These are phyloP conservation scores for Boletus sp. DNA, from an alignment of 768 basidiomycete genomes.

Conservation along the genomic window DNA sequence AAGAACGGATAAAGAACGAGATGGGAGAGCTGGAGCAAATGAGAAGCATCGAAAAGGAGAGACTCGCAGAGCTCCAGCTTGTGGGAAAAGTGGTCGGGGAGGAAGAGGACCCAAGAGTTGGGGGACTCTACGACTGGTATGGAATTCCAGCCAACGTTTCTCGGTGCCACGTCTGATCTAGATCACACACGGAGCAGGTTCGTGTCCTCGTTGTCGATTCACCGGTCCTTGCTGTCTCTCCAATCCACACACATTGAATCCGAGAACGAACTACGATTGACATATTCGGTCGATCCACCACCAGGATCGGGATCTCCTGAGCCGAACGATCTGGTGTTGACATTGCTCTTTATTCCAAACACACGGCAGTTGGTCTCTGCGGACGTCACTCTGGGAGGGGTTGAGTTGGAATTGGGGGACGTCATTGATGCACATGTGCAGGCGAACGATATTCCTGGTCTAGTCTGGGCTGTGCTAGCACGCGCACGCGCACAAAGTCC, in stretches of 20 bases:
- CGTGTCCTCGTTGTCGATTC: constrained; percentile 61
- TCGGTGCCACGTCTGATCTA: background rate
- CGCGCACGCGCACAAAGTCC: constrained; percentile 31
- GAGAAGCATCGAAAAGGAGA: constrained; percentile 66
- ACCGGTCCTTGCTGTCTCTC: constrained; percentile 60
- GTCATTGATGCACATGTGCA: constrained; percentile 60
- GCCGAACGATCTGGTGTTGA: constrained; percentile 44
- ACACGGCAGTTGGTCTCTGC: constrained; percentile 63
- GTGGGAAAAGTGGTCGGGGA: constrained; percentile 48
- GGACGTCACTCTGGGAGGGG: constrained; percentile 49
- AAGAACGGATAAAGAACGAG: constrained; percentile 57
- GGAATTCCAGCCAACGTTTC: constrained; percentile 17
- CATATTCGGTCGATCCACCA: constrained; percentile 49
- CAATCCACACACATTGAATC: constrained; percentile 56
- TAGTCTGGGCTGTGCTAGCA: constrained; percentile 59
- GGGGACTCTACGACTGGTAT: constrained; percentile 69
- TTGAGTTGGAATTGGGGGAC: constrained; percentile 55
- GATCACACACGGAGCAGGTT: constrained; percentile 47
- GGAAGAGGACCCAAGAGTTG: constrained; percentile 61
- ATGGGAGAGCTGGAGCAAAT: constrained; percentile 55
- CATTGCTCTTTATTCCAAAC: constrained; percentile 66
- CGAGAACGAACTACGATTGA: constrained; percentile 74
- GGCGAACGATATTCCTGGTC: constrained; percentile 60
- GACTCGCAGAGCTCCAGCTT: constrained; percentile 49
- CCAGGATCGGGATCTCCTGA: constrained; percentile 19